Base-by-base conservation (phyloP, 257 asterid genomes). In the Ballota nigra region DNA sequence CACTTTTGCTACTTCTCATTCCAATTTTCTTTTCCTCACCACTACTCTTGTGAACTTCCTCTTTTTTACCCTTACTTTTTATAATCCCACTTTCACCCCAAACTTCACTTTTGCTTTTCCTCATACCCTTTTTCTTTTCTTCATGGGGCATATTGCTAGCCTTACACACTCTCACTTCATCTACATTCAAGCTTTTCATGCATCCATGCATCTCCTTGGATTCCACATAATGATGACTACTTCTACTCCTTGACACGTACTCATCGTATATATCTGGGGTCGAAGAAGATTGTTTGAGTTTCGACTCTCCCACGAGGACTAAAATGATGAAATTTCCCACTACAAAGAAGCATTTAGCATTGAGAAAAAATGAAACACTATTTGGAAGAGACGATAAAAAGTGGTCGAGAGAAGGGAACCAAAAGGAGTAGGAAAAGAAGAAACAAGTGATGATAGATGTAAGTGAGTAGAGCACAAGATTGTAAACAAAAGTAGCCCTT, bases 381-480 rank as follows among this genome's bases (percentile, higher is more conserved):
- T 8, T 51, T 1, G 62, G 71, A 13, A 81, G 15, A 52, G 77
- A 68, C 26, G 63, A 57, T 0, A 73, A 20, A 16, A 66, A 6
- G 4, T 33, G 51, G 36, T 40, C n/a, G 16, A 75, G 26, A 47
- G 77, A 76, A 16, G 83, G 84, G 55, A 79, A 59, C 77, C 83
- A 83, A 36, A 78, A 70, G 41, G 84, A 73, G 34, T 76, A 70
- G 55, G 79, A 57, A 31, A 84, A 79, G 76, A 84, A 76, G 63
- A 84, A 73, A 69, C 77, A 84, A 63, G 86, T 84, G 75, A 84
- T 72, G 38, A 84, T 53, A 43, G 79, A 83, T 36, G 95, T 73
- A 24, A 88, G 88, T 3, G 88, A 75, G 84, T 86, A 88, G 58
- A 86, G 86, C 15, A 74, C 55, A 23, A 88, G 22, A 49, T 79